Evolutionary conservation across 169 alveolate genomes (phyloP), one percentile per base, ranked within the genome.

Genomic region (Amoebophrya sp.): DNA sequence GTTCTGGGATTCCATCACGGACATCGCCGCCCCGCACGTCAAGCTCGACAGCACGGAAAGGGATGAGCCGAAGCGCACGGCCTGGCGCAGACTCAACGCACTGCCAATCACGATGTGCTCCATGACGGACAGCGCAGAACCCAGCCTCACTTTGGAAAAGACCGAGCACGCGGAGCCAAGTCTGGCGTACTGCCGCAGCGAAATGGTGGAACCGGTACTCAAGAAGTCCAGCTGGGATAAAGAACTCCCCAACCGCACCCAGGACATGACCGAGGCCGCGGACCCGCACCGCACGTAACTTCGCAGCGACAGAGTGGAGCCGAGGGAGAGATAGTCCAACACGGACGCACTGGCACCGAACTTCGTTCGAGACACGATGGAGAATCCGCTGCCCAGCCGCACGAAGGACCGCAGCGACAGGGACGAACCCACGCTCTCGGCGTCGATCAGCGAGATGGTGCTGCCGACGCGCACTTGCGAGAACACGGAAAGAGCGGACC

Each of bases 311-410:
- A 89, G 18, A 32, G 91, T 23, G 66, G 66, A 38, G 54, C 91
- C 91, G 0, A 89, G 66, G n/a, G 91, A 38, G 35, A 89, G 10
- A 0, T 14, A 41, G 33, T 89, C 91, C 32, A 89, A 25, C 77
- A 39, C 38, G 38, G 91, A 38, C 35, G 53, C 77, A 10, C 66
- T 23, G 47, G 40, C 7, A 7, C 77, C 91, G 35, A 39, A 23
- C 38, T 41, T 23, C 39, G 33, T 18, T 12, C 39, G 14, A 7
- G 66, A 39, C 66, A 89, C 23, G 54, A 89, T 18, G 91, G 91
- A 89, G 29, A 89, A 29, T 0, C 40, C 12, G 91, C 91, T 89
- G 77, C 91, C 91, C 91, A 40, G 91, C 29, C 91, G 91, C 77
- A 39, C 40, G 39, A 12, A 39, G 53, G 40, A 0, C 38, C 91